These are phyloP conservation scores for Fusarium luffae DNA, from an alignment of 2,329 filamentous ascomycete species.

Conservation along the genomic window DNA sequence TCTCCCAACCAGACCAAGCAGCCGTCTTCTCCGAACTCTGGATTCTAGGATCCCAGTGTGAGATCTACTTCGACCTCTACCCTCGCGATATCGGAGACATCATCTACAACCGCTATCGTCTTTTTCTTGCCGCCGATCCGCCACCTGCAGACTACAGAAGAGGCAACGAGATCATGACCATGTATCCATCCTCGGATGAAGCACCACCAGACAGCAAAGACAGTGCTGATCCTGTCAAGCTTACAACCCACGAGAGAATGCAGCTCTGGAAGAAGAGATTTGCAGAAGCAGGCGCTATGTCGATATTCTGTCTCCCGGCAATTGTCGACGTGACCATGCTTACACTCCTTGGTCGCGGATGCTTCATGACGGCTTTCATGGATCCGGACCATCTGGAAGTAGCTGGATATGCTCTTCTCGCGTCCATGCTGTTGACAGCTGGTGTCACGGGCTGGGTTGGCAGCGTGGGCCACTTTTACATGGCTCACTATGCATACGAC, in stretches of 20 bases:
- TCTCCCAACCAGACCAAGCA: slow-evolving; percentile 34
- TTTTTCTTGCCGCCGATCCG: slow-evolving; percentile 15
- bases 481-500: slow-evolving; percentile 36
- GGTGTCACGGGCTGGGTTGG: slow-evolving; percentile 38
- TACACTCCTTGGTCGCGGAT: slow-evolving; percentile 32
- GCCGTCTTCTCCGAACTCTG: slow-evolving; percentile 39
- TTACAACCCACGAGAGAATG: slow-evolving; percentile 19
- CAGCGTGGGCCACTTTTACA: slow-evolving; percentile 31
- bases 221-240: not conserved
- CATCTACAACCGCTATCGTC: slow-evolving; percentile 22
- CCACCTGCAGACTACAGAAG: slow-evolving; percentile 26
- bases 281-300: slow-evolving; percentile 30
- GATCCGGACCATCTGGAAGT: slow-evolving; percentile 16
- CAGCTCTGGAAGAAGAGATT: slow-evolving; percentile 33
- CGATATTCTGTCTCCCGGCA: slow-evolving; percentile 34
- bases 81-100: slow-evolving; percentile 30
- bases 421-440: slow-evolving; percentile 28
- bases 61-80: slow-evolving; percentile 35
- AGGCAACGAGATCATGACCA: slow-evolving; percentile 38
- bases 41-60: slow-evolving; percentile 35
- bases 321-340: slow-evolving; percentile 31
- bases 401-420: slow-evolving; percentile 30
- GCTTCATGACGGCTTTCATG: slow-evolving; percentile 38
- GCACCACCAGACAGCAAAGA: not conserved
- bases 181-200: slow-evolving; percentile 33